Percentiles rank a stretch among this genome's conserved stretches.
Conservation (phyloP, 1,139 yeast genomes). For the Yamadazyma taylorii region DNA sequence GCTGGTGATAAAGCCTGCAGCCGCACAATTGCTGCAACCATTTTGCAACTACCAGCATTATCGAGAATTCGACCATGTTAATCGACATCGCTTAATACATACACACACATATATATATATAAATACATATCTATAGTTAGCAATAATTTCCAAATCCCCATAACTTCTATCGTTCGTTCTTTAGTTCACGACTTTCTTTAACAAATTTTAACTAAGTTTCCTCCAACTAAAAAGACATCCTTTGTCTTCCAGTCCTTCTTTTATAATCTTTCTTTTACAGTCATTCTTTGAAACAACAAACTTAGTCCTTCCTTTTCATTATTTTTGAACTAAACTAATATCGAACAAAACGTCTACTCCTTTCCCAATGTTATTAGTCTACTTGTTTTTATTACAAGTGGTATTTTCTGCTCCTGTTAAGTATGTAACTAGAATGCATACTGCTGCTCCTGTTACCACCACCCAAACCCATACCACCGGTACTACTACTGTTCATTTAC, state of each 20-base stretch:
- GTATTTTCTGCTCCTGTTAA: slow-evolving; percentile 35
- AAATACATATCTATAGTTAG: no score
- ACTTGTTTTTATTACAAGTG: slow-evolving; percentile 22
- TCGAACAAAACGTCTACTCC: no score
- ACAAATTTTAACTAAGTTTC: neutral
- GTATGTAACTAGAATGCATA: slow-evolving; percentile 58
- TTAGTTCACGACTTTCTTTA: neutral
- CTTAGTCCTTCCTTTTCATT: neutral
- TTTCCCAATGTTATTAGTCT: slow-evolving; percentile 17
- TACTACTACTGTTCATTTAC: slow-evolving; percentile 59
- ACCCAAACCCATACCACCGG: slow-evolving; percentile 57
- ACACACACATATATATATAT: no score
- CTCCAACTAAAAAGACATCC: neutral
- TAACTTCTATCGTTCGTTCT: no score
- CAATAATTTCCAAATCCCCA: no score
- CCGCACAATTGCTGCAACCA: no score
- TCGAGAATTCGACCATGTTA: no score
- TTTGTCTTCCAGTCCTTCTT: neutral
- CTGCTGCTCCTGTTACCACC: slow-evolving; percentile 60
- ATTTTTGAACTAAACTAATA: no score
- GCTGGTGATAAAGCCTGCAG: no score
- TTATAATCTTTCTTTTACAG: neutral
- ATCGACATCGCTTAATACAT: no score
- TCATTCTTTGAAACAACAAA: neutral
- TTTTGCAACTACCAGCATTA: no score